These are phyloP conservation scores for Jatropha curcas DNA, from an alignment of 345 rosid genomes.

Conservation along the genomic window DNA sequence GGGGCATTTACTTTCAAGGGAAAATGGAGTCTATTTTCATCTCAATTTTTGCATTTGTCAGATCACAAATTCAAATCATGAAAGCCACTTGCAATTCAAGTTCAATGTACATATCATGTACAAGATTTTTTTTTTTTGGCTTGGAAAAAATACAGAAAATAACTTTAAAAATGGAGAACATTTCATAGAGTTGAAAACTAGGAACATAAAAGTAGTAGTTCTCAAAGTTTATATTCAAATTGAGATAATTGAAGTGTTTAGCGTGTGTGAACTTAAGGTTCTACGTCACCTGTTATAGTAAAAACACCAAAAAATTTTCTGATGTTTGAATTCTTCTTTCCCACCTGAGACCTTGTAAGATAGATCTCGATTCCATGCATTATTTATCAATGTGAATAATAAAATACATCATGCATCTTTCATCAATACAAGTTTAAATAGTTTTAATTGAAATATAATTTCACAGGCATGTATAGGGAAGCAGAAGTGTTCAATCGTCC, in stretches of 20 bases:
- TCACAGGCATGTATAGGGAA: conserved; percentile 58
- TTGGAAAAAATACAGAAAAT: too few relatives aligned
- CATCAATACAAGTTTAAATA: neutral
- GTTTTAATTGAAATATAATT: neutral
- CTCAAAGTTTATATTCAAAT: neutral
- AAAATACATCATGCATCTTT: neutral
- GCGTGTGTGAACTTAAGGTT: too few relatives aligned
- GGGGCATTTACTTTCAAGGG: neutral
- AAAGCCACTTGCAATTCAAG: too few relatives aligned
- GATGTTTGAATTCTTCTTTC: neutral
- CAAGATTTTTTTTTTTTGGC: too few relatives aligned
- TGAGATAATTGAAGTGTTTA: neutral
- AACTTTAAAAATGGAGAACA: too few relatives aligned
- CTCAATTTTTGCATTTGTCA: neutral
- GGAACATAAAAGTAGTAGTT: neutral
- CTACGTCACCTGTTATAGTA: too few relatives aligned
- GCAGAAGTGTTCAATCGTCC: conserved; percentile 43
- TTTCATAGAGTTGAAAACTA: too few relatives aligned
- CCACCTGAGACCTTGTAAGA: neutral
- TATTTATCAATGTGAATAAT: neutral
- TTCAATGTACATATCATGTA: too few relatives aligned
- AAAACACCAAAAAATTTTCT: neutral
- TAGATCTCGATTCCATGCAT: neutral
- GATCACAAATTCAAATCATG: too few relatives aligned
- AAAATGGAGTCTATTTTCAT: neutral